Evolutionary conservation across 1,284 basidiomycete genomes (phyloP), one percentile per base, ranked within the genome.

Genomic region (Rhodofomes roseus): DNA sequence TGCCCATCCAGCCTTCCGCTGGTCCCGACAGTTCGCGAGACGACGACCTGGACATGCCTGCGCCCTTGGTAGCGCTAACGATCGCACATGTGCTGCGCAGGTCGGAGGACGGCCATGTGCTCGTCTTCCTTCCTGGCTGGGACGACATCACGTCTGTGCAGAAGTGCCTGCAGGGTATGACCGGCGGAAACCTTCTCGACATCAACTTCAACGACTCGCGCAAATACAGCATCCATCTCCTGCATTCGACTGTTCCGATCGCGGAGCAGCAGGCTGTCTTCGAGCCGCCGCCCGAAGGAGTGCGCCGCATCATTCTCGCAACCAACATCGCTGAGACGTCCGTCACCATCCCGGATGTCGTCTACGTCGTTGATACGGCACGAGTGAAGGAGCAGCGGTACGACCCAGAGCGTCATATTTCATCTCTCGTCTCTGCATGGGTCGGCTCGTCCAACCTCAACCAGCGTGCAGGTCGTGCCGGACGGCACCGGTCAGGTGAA

Each of bases 311-410:
- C 70, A 96, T 98, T 65, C 80, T 98, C 43, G 86, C 96, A 2
- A 98, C 96, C 51, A 98, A 98, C 74, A 96, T 98, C 61, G 96
- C 96, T 14, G 96, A 98, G 77, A 97, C 95, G 1, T 95, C 93
- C 5, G 84, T 98, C 66, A 98, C 96, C 1, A 98, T 98, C 65
- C 96, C 96, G 1, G 93, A 98, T 69, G 95, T 98, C 29, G 95
- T 97, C 6, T 96, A 94, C 70, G 96, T 98, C 53, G 87, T 98
- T 50, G 96, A 98, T 71, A 85, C 91, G 0, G 96, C 84, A 25
- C 89, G 90, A 69, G 84, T 96, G 71, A 97, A 96, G 76, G 95
- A 98, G 75, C 87, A 93, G 70, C 85, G 90, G n/a, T 98, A 94
- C 71, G 95, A 98, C 71, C 94, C 95, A 0, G 85, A 92, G 56